phyloP scores from a whole-genome alignment of 495 filamentous ascomycete genomes.

The Aspergillus baeticus region DNA sequence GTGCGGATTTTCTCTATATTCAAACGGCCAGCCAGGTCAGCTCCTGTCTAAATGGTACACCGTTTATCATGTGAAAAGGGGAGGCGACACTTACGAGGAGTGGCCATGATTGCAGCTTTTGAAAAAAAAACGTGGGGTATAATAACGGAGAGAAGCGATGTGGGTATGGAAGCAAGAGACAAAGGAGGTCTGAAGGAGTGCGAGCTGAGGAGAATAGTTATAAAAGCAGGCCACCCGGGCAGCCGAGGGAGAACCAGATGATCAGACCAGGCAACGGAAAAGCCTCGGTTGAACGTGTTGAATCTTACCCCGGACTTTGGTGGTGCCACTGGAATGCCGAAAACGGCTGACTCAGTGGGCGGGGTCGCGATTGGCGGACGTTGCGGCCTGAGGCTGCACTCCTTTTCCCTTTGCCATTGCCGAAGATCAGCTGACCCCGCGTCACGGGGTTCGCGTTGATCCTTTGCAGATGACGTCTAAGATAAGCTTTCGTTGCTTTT shows the following conservation, averaged over 20 bases:
- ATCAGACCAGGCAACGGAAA: background rate
- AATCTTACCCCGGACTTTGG: background rate
- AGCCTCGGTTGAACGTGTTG: conserved; percentile 21
- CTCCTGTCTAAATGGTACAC: background rate
- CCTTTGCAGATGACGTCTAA: conserved; percentile 21
- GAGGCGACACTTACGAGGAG: conserved; percentile 64
- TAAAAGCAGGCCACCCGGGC: conserved; percentile 9
- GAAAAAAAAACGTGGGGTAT: conserved; percentile 14
- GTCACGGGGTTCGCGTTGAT: background rate
- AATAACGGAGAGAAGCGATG: conserved; percentile 12
- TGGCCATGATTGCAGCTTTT: conserved; percentile 61
- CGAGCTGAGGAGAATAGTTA: conserved; percentile 3
- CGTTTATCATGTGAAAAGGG: conserved; percentile 17
- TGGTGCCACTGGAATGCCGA: background rate
- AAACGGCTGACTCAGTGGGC: conserved; percentile 2
- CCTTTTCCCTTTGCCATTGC: background rate
- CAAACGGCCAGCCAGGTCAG: conserved; percentile 20
- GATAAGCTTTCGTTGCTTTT: too few relatives aligned
- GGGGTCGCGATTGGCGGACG: conserved; percentile 4
- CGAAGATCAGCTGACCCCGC: conserved; percentile 15
- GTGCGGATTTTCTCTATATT: conserved; percentile 78
- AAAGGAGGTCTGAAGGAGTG: background rate
- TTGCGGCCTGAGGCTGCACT: background rate
- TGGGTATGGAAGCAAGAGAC: conserved; percentile 21
- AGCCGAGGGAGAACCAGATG: conserved; percentile 20